phyloP scores from a whole-genome alignment of 129 eudicot genomes.

The Erigeron canadensis region DNA sequence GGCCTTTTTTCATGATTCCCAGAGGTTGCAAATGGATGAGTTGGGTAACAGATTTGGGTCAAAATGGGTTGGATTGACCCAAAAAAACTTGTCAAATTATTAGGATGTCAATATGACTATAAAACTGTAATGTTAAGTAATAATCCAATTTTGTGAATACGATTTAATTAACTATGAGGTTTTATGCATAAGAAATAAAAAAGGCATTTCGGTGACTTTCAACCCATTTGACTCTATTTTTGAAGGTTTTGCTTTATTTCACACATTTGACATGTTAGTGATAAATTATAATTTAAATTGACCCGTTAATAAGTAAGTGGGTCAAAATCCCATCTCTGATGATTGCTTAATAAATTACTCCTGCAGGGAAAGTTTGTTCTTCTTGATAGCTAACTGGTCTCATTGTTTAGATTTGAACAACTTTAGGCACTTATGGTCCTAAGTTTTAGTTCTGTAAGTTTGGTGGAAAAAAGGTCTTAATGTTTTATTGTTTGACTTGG shows the following conservation, averaged over 20 bases:
- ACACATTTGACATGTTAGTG: not conserved
- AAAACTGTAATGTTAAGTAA: not conserved
- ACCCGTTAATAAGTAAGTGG: not conserved
- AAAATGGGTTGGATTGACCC: no score
- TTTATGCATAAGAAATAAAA: not conserved
- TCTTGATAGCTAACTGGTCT: not conserved
- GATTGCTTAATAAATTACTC: not conserved
- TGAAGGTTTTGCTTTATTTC: not conserved
- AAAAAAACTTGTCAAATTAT: not conserved
- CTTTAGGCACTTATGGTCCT: not conserved
- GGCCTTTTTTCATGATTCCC: no score
- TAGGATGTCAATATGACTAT: not conserved
- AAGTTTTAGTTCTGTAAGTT: not conserved
- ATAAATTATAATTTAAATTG: not conserved
- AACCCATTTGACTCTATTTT: not conserved
- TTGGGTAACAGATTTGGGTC: no score
- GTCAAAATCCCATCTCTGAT: not conserved
- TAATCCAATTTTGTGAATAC: not conserved
- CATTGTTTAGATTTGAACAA: not conserved
- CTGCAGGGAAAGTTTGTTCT: not conserved
- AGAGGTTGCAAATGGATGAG: no score
- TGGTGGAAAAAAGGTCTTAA: not conserved
- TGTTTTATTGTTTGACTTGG: slow-evolving; percentile 10
- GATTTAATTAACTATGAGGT: not conserved
- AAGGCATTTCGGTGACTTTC: not conserved